phyloP scores from a whole-genome alignment of 257 asterid genomes.

The Anisodus acutangulus region DNA sequence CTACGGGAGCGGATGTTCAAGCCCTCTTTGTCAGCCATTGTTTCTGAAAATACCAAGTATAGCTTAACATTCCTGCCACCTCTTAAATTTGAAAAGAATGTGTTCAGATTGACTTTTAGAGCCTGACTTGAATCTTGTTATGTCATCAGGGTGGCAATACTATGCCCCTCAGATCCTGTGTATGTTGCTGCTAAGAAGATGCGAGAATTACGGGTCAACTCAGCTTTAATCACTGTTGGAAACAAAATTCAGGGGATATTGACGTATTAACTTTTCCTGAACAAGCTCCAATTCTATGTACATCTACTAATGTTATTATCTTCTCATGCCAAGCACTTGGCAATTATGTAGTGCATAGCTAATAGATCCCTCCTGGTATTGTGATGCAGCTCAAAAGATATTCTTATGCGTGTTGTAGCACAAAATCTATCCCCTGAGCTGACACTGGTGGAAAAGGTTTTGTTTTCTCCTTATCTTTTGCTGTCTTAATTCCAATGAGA shows the following conservation, averaged over 20 bases:
- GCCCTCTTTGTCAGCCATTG: constrained; percentile 82
- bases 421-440: constrained; percentile 85
- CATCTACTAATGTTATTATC: constrained; percentile 20
- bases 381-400: constrained; percentile 77
- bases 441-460: constrained; percentile 91
- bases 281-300: constrained; percentile 25
- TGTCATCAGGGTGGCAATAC: constrained; percentile 70
- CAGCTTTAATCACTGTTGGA: constrained; percentile 67
- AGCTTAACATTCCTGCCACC: constrained; percentile 26
- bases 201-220: constrained; percentile 85
- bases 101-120: constrained; percentile 29
- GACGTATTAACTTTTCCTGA: constrained; percentile 58
- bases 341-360: constrained; percentile 26
- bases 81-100: constrained; percentile 18
- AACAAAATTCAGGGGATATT: constrained; percentile 87
- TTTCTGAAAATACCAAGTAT: constrained; percentile 77
- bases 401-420: constrained; percentile 91
- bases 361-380: constrained; percentile 40
- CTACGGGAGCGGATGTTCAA: constrained; percentile 93
- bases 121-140: constrained; percentile 36
- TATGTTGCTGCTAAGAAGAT: constrained; percentile 88
- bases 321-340: constrained; percentile 25
- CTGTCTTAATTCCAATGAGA: constrained; percentile 11
- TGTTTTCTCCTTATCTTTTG: constrained; percentile 11
- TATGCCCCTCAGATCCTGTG: constrained; percentile 78